Base-by-base conservation (phyloP, 106 monocot genomes). In the Platanthera zijinensis region DNA sequence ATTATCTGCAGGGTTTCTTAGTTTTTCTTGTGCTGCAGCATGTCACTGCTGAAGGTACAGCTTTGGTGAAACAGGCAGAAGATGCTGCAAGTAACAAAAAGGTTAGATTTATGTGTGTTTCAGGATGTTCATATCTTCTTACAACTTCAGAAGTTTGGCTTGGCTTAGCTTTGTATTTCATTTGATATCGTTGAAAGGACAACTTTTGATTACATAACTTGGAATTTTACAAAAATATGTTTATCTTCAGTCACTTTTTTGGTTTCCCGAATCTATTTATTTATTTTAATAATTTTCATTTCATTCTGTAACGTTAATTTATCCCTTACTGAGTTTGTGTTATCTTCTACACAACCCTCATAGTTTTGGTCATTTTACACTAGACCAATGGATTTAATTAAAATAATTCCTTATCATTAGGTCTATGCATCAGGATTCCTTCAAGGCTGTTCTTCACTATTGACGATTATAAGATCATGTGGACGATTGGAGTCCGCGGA, bases 61-160 rank as follows among this genome's bases (percentile, higher is more conserved):
- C 82, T 14, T 80, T 92, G 63, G 86, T 92, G 30, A 89, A 92
- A 75, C 88, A 89, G 77, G 92, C 92, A 12, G 89, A 89, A 85
- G 92, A 92, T 86, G 84, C 86, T 74, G 89, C 88, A 52, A 91
- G 84, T 57, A 92, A 86, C 57, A 92, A 89, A 81, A 92, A 86
- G 89, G 89, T 86, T 8, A 53, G 52, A 19, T 50, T 50, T 72
- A 21, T 51, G 50, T 72, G 10, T 72, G 49, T 21, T 72, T 72
- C 13, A 17, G 7, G 46, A 49, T 50, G 8, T 71, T 12, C 9
- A 25, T 10, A 63, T 63, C 62, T 56, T 66, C 66, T 66, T 4
- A 12, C 48, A 70, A n/a, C 10, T 6, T n/a, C 14, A 17, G 47
- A 70, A 51, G 18, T 72, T 51, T 22, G 12, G 51, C 21, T 48